Percentiles rank a stretch among this genome's conserved stretches.
These are phyloP conservation scores for Lophiostoma macrostomum DNA, from an alignment of 495 filamentous ascomycete species.

Conservation along the genomic window DNA sequence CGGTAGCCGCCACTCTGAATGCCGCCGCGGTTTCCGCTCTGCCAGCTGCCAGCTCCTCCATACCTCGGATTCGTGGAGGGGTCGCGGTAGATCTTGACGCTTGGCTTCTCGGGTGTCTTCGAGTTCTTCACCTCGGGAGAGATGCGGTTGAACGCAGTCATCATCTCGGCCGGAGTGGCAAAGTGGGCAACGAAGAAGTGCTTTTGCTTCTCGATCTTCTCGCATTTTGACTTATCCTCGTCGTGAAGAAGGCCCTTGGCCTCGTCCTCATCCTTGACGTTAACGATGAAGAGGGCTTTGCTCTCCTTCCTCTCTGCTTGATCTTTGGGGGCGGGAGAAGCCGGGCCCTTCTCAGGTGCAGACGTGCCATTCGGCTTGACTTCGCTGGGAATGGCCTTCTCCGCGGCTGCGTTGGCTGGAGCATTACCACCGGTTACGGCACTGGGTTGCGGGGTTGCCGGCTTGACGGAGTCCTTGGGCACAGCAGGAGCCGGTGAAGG, in stretches of 20 bases:
- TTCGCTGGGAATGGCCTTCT: constrained; percentile 38
- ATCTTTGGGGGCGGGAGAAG: constrained; percentile 30
- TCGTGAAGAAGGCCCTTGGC: constrained; percentile 74
- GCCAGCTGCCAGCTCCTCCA: constrained; percentile 71
- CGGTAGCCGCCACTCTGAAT: constrained; percentile 48
- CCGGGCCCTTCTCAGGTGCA: constrained; percentile 26
- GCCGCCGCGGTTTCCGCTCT: constrained; percentile 56
- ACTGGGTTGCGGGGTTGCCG: constrained; percentile 52
- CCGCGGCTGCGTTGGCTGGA: constrained; percentile 38
- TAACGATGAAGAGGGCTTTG: constrained; percentile 80
- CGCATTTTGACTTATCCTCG: constrained; percentile 74
- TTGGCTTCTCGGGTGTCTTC: constrained; percentile 56
- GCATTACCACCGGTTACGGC: constrained; percentile 36
- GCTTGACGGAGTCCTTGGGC: constrained; percentile 47
- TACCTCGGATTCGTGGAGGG: constrained; percentile 44
- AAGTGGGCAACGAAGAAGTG: constrained; percentile 80
- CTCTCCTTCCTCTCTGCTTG: constrained; percentile 47
- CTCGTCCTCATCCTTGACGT: constrained; percentile 71
- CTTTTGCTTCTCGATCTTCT: constrained; percentile 71
- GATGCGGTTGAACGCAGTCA: constrained; percentile 67
- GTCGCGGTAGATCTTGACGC: constrained; percentile 73
- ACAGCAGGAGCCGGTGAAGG: constrained; percentile 52
- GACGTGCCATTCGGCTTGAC: constrained; percentile 43
- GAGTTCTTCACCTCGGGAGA: constrained; percentile 72
- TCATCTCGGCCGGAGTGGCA: constrained; percentile 70